phyloP scores from a whole-genome alignment of 345 rosid species.

The Syzygium jambos region DNA sequence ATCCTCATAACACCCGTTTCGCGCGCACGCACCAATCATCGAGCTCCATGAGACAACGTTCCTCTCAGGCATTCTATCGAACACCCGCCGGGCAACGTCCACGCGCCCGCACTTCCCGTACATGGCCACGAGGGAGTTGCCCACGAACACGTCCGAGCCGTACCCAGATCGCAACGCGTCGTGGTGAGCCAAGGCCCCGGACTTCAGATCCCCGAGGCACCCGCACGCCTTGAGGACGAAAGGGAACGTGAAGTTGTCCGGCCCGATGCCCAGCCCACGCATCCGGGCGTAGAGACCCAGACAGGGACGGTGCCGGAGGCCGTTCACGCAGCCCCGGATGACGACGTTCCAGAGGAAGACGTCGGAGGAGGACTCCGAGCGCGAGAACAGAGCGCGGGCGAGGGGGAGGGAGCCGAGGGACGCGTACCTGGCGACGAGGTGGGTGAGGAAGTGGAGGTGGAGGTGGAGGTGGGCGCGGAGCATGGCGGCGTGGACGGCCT shows the following conservation, averaged over 20 bases:
- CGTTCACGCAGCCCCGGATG: slow-evolving; percentile 21
- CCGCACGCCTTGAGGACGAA: slow-evolving; percentile 35
- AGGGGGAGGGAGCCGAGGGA: slow-evolving; percentile 21
- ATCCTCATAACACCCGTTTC: slow-evolving; percentile 6
- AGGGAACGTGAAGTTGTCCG: slow-evolving; percentile 29
- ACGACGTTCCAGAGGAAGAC: slow-evolving; percentile 32
- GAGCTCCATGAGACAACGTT: slow-evolving; percentile 24
- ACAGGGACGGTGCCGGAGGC: slow-evolving; percentile 1
- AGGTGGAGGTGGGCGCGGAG: slow-evolving; percentile 11
- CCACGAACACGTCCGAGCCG: slow-evolving; percentile 9
- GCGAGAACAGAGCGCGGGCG: slow-evolving; percentile 23
- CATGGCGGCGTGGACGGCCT: slow-evolving; percentile 20
- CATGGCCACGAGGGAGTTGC: slow-evolving; percentile 34
- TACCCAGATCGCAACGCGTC: slow-evolving; percentile 16
- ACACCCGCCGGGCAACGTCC: slow-evolving; percentile 5
- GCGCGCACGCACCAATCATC: slow-evolving; percentile 14
- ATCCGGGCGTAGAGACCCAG: slow-evolving; percentile 18
- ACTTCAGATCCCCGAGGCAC: slow-evolving; percentile 1
- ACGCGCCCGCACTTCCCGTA: slow-evolving; percentile 21
- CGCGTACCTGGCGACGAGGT: slow-evolving; percentile 16
- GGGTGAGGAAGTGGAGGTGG: slow-evolving; percentile 23
- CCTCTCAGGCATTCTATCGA: slow-evolving; percentile 23
- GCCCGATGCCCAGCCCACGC: slow-evolving; percentile 12
- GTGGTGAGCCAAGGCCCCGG: slow-evolving; percentile 20
- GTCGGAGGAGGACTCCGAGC: neutral